Evolutionary conservation across 805 yeast genomes (phyloP).

Genomic region (Alloascoidea africana): DNA sequence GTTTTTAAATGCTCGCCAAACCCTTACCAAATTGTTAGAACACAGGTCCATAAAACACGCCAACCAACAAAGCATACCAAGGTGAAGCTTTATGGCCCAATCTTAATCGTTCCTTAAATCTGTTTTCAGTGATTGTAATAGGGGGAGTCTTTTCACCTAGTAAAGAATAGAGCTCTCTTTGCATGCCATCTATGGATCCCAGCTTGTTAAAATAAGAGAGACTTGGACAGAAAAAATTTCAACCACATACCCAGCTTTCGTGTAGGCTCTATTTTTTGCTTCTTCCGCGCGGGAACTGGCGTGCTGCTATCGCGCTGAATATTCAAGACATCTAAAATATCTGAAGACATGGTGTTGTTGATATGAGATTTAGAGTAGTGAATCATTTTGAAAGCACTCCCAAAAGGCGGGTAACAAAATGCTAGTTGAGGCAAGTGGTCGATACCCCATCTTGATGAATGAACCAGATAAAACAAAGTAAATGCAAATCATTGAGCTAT

Average conservation of each 20-base stretch:
- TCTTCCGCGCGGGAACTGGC: conserved; percentile 14
- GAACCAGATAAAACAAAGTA: no score
- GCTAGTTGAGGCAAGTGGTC: no score
- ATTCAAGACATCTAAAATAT: conserved; percentile 65
- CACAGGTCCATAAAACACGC: background rate
- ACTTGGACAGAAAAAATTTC: background rate
- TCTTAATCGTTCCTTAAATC: conserved; percentile 51
- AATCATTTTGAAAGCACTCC: no score
- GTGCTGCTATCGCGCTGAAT: conserved; percentile 29
- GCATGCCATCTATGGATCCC: conserved; percentile 45
- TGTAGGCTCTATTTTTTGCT: conserved; percentile 15
- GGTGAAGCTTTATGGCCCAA: conserved; percentile 55
- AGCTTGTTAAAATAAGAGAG: background rate
- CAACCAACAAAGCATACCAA: conserved; percentile 37
- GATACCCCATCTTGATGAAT: no score
- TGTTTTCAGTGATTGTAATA: conserved; percentile 33
- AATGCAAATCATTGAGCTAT: no score
- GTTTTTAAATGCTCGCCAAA: conserved; percentile 43
- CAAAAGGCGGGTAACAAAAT: no score
- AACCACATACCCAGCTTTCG: conserved; percentile 7
- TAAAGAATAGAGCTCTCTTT: conserved; percentile 75
- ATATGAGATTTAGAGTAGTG: conserved; percentile 12
- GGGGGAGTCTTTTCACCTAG: conserved; percentile 92
- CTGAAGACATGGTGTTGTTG: conserved; percentile 25
- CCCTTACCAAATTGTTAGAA: conserved; percentile 7